These are phyloP conservation scores for Stagonosporopsis vannaccii DNA, from an alignment of 2,329 filamentous ascomycete species.

Conservation along the genomic window DNA sequence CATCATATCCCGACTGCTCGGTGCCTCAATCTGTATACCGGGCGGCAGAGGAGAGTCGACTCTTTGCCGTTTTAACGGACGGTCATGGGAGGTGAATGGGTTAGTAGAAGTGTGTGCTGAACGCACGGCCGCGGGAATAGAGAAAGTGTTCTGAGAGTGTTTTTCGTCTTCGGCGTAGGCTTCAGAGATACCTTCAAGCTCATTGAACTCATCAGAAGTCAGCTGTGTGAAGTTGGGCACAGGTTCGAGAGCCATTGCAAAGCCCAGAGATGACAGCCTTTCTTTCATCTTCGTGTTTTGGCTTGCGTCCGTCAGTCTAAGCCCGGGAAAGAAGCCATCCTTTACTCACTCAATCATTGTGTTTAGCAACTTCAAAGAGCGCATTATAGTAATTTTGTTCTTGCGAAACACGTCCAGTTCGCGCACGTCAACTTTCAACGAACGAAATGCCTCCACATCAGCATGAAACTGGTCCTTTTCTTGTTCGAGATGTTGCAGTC, in stretches of 20 bases:
- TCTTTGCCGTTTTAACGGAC: conserved; percentile 43
- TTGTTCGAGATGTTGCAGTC: conserved; percentile 27
- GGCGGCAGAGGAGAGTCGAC: conserved; percentile 38
- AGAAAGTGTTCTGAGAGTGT: conserved; percentile 24
- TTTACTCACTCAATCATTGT: conserved; percentile 36
- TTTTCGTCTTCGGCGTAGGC: not conserved
- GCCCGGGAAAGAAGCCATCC: not conserved
- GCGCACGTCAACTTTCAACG: conserved; percentile 24
- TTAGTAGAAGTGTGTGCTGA: conserved; percentile 27
- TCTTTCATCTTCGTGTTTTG: conserved; percentile 42
- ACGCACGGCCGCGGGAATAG: conserved; percentile 35
- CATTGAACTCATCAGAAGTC: conserved; percentile 15
- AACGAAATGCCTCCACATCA: conserved; percentile 15
- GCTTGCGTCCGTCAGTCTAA: conserved; percentile 28
- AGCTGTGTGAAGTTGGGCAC: conserved; percentile 30
- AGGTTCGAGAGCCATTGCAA: conserved; percentile 37
- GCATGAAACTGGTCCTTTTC: conserved; percentile 24
- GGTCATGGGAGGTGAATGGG: conserved; percentile 23
- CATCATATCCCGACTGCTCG: conserved; percentile 47
- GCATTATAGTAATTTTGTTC: conserved; percentile 34
- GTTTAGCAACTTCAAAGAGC: conserved; percentile 40
- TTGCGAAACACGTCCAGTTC: conserved; percentile 31
- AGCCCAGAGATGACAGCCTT: conserved; percentile 38
- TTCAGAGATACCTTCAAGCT: conserved; percentile 17
- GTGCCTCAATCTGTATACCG: conserved; percentile 22